Percentiles rank a stretch among this genome's conserved stretches.
phyloP scores from a whole-genome alignment of 2,329 filamentous ascomycete species.

The Aspergillus costaricaensis region DNA sequence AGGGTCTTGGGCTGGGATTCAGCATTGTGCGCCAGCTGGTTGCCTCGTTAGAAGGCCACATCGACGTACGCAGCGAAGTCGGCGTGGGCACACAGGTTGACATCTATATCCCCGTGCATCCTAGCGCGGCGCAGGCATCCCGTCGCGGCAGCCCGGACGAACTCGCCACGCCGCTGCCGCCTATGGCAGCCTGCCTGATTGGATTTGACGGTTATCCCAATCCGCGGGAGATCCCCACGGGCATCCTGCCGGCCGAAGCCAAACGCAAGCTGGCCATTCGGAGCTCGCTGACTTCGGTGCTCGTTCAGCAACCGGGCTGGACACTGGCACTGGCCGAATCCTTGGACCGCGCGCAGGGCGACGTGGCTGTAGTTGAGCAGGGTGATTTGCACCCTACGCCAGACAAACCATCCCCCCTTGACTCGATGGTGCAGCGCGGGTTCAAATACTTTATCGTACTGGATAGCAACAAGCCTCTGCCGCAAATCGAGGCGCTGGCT shows the following conservation, averaged over 20 bases:
- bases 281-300: constrained; percentile 23
- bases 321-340: constrained; percentile 24
- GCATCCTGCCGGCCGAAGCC: constrained; percentile 27
- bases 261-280: constrained; percentile 31
- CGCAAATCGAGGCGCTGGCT: not conserved
- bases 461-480: constrained; percentile 2
- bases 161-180: not conserved
- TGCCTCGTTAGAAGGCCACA: constrained; percentile 56
- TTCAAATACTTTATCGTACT: constrained; percentile 27
- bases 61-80: constrained; percentile 51
- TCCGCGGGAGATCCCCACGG: constrained; percentile 30
- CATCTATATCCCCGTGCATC: constrained; percentile 26
- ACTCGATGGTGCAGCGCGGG: not conserved
- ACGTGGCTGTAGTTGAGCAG: constrained; percentile 30
- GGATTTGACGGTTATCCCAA: constrained; percentile 30
- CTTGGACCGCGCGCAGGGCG: constrained; percentile 20
- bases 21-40: constrained; percentile 62
- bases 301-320: constrained; percentile 24
- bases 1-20: constrained; percentile 64
- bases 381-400: constrained; percentile 14
- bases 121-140: not conserved
- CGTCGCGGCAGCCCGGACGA: not conserved
- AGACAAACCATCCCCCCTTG: constrained; percentile 1
- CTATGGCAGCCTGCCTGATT: constrained; percentile 21
- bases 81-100: constrained; percentile 26